Evolutionary conservation across 2,329 filamentous ascomycete species (phyloP).

Genomic region (Ramularia collo-cygni): DNA sequence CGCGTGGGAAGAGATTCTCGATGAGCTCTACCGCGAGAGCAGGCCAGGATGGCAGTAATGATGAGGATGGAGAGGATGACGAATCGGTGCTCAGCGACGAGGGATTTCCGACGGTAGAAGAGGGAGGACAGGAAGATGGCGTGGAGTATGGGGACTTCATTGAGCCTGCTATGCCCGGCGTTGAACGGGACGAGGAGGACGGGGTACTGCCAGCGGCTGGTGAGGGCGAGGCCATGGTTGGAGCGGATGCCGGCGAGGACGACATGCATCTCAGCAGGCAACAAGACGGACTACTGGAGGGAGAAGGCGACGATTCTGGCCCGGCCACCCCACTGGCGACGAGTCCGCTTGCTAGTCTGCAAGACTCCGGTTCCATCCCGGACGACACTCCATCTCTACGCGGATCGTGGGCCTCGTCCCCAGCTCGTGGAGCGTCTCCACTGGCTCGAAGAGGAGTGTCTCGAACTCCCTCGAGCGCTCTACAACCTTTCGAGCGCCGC

Average conservation of each 20-base stretch:
- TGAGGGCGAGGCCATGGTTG: constrained; percentile 1
- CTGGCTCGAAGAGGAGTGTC: constrained; percentile 54
- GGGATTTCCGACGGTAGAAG: constrained; percentile 18
- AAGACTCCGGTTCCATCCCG: constrained; percentile 65
- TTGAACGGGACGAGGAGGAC: constrained; percentile 11
- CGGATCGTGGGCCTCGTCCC: constrained; percentile 52
- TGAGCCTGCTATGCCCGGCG: constrained; percentile 1
- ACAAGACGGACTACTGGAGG: constrained; percentile 6
- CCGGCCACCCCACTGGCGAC: constrained; percentile 17
- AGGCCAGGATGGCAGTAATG: constrained; percentile 54
- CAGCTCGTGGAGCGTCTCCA: constrained; percentile 67
- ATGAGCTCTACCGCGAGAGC: constrained; percentile 65
- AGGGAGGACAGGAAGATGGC: constrained; percentile 20
- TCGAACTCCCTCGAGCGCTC: constrained; percentile 66
- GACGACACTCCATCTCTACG: constrained; percentile 81
- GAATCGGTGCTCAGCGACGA: constrained; percentile 21
- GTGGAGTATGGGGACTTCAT: constrained; percentile 13
- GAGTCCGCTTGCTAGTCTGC: constrained; percentile 53
- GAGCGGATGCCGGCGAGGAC: constrained; percentile 8
- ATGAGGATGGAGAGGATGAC: constrained; percentile 45
- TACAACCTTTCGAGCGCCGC: constrained; percentile 87
- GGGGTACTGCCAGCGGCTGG: constrained; percentile 9
- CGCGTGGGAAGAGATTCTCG: constrained; percentile 44
- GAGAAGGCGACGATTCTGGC: constrained; percentile 14
- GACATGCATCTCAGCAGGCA: constrained; percentile 16